Conservation (phyloP, 148 eudicot species). For the Pouteria glomerata region DNA sequence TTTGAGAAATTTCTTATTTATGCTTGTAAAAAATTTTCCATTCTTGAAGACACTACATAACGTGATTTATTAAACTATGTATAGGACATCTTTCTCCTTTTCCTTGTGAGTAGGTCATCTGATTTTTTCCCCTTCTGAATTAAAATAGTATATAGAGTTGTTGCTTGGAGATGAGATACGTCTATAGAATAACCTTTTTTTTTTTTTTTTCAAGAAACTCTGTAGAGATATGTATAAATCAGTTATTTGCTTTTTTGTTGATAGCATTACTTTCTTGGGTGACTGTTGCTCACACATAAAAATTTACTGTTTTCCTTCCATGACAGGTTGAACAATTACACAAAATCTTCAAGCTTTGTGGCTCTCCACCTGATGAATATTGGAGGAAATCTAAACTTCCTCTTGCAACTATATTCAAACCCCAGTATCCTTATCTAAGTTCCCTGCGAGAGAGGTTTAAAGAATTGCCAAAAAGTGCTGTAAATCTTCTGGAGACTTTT, state of each 20-base stretch:
- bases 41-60: no score
- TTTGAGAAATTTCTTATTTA: background rate
- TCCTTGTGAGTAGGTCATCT: background rate
- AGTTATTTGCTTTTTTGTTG: background rate
- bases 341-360: conserved; percentile 85
- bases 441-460: conserved; percentile 56
- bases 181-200: background rate
- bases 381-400: conserved; percentile 70
- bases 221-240: background rate
- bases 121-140: background rate
- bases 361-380: conserved; percentile 81
- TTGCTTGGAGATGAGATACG: conserved; percentile 3
- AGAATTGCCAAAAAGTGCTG: conserved; percentile 53
- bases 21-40: background rate
- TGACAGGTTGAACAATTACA: conserved; percentile 88
- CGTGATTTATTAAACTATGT: no score
- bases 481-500: conserved; percentile 53
- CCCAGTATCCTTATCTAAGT: conserved; percentile 75
- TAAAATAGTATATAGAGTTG: background rate
- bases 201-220: background rate
- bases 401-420: conserved; percentile 77
- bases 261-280: background rate
- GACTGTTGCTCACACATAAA: background rate
- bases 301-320: background rate
- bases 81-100: no score